These are phyloP conservation scores for Eleusine coracana DNA, from an alignment of 176 grass and related monocot species.

Conservation along the genomic window DNA sequence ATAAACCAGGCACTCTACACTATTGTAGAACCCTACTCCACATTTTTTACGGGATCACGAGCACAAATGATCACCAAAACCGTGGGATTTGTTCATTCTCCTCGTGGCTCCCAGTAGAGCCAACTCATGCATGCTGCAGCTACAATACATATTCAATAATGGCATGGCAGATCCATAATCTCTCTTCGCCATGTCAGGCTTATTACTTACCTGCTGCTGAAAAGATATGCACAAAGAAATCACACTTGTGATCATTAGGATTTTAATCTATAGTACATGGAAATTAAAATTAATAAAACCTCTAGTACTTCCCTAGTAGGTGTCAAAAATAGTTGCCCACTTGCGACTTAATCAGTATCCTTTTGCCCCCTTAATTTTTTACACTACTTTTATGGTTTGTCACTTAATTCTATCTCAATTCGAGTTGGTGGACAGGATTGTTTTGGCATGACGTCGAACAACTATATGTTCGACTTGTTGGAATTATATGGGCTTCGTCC, in stretches of 20 bases:
- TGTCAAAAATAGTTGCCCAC: neutral
- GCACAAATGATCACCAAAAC: slow-evolving; percentile 25
- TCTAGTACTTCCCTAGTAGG: neutral
- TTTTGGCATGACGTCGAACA: neutral
- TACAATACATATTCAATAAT: slow-evolving; percentile 28
- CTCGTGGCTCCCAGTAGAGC: neutral
- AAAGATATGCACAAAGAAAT: slow-evolving; percentile 6
- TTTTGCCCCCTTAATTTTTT: neutral
- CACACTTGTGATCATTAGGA: neutral
- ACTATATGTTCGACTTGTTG: slow-evolving; percentile 4
- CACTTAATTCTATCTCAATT: neutral
- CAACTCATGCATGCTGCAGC: neutral
- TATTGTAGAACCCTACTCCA: neutral
- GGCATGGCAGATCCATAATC: neutral
- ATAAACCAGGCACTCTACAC: neutral
- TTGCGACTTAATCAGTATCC: neutral
- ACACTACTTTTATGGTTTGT: neutral
- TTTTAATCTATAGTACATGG: neutral
- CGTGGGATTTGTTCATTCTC: slow-evolving; percentile 16
- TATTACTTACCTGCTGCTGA: slow-evolving; percentile 2
- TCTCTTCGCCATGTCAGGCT: neutral
- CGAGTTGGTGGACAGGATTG: neutral
- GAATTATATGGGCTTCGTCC: no score
- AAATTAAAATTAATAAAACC: slow-evolving; percentile 5
- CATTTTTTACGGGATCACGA: neutral